Evolutionary conservation across 2,329 filamentous ascomycete species (phyloP), one percentile per base, ranked within the genome.

Genomic region (Botrytis cinerea): DNA sequence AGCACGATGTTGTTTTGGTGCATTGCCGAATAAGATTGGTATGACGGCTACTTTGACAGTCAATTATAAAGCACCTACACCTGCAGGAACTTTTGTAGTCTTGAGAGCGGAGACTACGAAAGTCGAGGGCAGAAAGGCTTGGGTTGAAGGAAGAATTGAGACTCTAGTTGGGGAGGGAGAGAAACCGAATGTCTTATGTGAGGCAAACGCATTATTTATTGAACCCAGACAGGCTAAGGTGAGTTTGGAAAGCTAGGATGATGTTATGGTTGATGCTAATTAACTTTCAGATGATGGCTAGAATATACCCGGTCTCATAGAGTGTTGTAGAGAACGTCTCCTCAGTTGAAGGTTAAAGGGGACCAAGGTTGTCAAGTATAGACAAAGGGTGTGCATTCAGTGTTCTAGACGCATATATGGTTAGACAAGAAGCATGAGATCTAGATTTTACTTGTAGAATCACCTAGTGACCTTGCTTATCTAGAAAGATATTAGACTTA

Each of bases 101-200:
- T 84, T 99, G 74, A 87, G 88, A 75, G 95, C 93, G 6, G 88
- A 90, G 81, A 97, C 95, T 32, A 91, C 89, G 16, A 95, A 92
- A 84, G 92, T 95, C 1, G 94, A 98, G 81, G 95, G 96, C 1
- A 87, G 96, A 75, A 98, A 98, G 85, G 95, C 94, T 20, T 98
- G 94, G 94, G 94, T 98, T 1, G 91, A 93, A 83, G 96, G 94
- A 1, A 88, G 89, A 78, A 91, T 98, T 78, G 94, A 97, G 87
- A 91, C 93, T 72, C 83, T 98, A 75, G 88, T 88, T 40, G 85
- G 84, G 77, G 85, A 89, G 48, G 89, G 89, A 14, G 87, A 91
- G 82, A 85, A 87, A 78, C 90, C 91, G 1, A 83, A 87, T 25
- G 87, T 95, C 66, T 82, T 98, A 74, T 94, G 92, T 12, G 93